These are phyloP conservation scores for Epichloe hybrida DNA, from an alignment of 2,329 filamentous ascomycete species.

Conservation along the genomic window DNA sequence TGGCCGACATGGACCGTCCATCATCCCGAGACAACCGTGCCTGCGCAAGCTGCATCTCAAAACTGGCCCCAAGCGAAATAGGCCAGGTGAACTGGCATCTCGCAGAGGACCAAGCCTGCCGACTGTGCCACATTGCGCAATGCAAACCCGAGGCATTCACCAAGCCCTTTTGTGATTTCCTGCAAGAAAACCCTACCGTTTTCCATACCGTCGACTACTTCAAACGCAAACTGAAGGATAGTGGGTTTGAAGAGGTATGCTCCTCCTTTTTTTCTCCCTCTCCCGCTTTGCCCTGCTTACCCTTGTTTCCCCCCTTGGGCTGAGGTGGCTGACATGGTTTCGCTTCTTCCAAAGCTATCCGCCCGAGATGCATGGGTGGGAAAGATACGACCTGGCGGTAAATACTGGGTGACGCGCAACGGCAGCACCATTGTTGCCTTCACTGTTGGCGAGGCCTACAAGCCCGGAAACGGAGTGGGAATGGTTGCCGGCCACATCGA, in stretches of 20 bases:
- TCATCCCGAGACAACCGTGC: constrained; percentile 20
- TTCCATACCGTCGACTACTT: constrained; percentile 83
- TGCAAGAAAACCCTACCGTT: constrained; percentile 81
- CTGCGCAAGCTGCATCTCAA: constrained; percentile 26
- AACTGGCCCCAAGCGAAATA: constrained; percentile 16
- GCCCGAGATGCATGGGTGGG: constrained; percentile 65
- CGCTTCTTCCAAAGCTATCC: constrained; percentile 40
- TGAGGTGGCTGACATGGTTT: background rate
- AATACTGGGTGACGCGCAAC: constrained; percentile 82
- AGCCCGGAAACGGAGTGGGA: constrained; percentile 72
- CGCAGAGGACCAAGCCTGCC: constrained; percentile 16
- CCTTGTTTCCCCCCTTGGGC: background rate
- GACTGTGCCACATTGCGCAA: constrained; percentile 24
- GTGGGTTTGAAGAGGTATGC: constrained; percentile 58
- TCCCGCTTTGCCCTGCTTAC: background rate
- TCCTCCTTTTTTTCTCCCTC: background rate
- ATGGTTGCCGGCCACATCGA: constrained; percentile 91
- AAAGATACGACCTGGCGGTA: constrained; percentile 64
- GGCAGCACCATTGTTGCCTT: constrained; percentile 79
- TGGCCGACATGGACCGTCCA: constrained; percentile 27
- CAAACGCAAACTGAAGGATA: constrained; percentile 52
- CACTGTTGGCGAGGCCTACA: constrained; percentile 64
- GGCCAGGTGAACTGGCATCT: constrained; percentile 20
- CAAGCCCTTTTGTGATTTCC: constrained; percentile 74
- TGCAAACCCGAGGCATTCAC: constrained; percentile 53